A percentile compares a stretch with the other conserved stretches of the same genome.
Evolutionary conservation across 176 grass and related monocot species (phyloP).

Genomic region (Oryza meyeriana): DNA sequence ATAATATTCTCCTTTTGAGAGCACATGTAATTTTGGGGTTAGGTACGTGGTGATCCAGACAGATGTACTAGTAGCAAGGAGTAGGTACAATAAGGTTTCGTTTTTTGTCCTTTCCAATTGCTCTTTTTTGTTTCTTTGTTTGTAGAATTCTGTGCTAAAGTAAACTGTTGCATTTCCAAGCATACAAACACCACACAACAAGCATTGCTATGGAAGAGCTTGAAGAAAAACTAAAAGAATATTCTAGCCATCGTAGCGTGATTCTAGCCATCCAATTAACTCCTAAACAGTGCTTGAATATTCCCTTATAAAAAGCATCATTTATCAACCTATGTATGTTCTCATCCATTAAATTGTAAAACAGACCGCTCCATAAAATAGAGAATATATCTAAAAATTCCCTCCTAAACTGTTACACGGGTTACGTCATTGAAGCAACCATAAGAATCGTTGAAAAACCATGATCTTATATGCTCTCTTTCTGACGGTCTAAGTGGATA

Average conservation of each 20-base stretch:
- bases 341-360: background rate
- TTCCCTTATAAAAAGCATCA: background rate
- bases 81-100: background rate
- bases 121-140: background rate
- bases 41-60: background rate
- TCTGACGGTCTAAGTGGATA: too few relatives aligned
- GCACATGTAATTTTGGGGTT: conserved; percentile 10
- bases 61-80: background rate
- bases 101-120: background rate
- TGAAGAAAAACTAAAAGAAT: background rate
- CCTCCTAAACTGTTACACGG: too few relatives aligned
- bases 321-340: background rate
- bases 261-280: background rate
- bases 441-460: too few relatives aligned
- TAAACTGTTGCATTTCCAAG: background rate
- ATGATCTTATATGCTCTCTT: too few relatives aligned
- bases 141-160: background rate
- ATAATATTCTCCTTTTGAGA: background rate
- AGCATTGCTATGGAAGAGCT: background rate
- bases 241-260: too few relatives aligned
- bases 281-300: background rate
- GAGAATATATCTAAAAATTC: too few relatives aligned
- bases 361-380: background rate
- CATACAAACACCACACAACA: background rate
- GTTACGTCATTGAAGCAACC: too few relatives aligned